Base-by-base conservation (phyloP, 169 alveolate species). In the Blepharisma undulans region DNA sequence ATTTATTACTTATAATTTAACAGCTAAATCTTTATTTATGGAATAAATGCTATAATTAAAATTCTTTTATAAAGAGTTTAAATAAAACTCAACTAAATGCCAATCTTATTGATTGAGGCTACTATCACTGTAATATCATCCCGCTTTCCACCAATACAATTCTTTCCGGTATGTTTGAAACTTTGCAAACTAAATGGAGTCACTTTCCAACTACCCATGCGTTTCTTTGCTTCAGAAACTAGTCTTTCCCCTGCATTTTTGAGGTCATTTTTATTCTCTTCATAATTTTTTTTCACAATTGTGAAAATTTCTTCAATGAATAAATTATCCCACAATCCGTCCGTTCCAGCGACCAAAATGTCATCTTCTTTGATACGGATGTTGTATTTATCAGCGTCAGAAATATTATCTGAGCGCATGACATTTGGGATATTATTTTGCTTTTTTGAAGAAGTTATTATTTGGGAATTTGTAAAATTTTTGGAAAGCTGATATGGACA, bases 261-360 rank as follows among this genome's bases (percentile, higher is more conserved):
- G 66, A 48, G 66, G 10, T 48, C 66, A 48, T 48, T 48, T 48
- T 48, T 2, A 48, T 48, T 48, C 10, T 78, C 29, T 32, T 34
- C 33, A n/a, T 25, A 29, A 78, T 12, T 25, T 32, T 78, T 22
- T 84, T 84, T 25, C 5, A 84, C 27, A 84, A 84, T 84, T 25
- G 29, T 36, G 18, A 36, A 19, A 36, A 82, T 36, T 36, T 82
- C 89, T 14, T 30, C 32, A 36, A 18, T n/a, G 16, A 18, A 32
- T 30, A 80, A 12, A 80, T 80, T 80, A 34, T 80, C 88, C 88
- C 88, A 80, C 10, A 80, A 27, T 27, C 88, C 88, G 32, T 80
- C 88, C n/a, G 88, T 27, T 34, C 88, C 88, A 12, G 25, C 14
- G 18, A 80, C 76, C 14, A 30, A 12, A 16, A 80, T 18, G 32